Conservation (phyloP, 2,329 filamentous ascomycete species). For the Paecilomyces dactylethromorphus region DNA sequence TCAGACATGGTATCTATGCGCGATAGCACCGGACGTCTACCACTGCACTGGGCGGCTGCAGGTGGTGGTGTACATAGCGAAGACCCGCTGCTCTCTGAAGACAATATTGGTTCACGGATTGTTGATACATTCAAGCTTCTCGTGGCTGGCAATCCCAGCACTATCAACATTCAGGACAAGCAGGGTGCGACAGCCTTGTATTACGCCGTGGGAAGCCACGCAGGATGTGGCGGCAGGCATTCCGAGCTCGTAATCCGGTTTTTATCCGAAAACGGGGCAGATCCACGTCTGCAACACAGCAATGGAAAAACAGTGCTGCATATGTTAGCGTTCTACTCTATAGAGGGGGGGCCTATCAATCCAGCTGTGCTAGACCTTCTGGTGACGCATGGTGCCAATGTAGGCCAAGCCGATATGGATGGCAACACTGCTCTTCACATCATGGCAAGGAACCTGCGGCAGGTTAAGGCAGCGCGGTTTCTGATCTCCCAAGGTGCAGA, state of each 20-base stretch:
- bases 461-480: constrained; percentile 11
- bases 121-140: constrained; percentile 13
- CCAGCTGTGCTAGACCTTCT: constrained; percentile 12
- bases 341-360: constrained; percentile 7
- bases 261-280: constrained; percentile 12
- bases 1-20: constrained; percentile 5
- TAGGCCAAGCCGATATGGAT: constrained; percentile 12
- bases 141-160: constrained; percentile 9
- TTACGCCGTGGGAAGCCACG: constrained; percentile 8
- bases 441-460: constrained; percentile 12
- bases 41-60: constrained; percentile 12
- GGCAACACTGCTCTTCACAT: constrained; percentile 16
- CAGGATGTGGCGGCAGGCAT: constrained; percentile 5
- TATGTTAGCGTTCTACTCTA: constrained; percentile 7
- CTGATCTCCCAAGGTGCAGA: constrained; percentile 12
- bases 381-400: constrained; percentile 11
- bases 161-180: constrained; percentile 12
- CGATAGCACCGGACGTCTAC: constrained; percentile 8
- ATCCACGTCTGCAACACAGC: constrained; percentile 8
- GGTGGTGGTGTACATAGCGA: constrained; percentile 2
- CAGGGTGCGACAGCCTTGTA: constrained; percentile 12
- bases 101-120: constrained; percentile 3
- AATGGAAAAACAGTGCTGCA: constrained; percentile 13
- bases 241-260: constrained; percentile 8
- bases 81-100: constrained; percentile 5